These are phyloP conservation scores for Antitrichia curtipendula DNA, from an alignment of 225 moss, liverwort and hornwort species.

Conservation along the genomic window DNA sequence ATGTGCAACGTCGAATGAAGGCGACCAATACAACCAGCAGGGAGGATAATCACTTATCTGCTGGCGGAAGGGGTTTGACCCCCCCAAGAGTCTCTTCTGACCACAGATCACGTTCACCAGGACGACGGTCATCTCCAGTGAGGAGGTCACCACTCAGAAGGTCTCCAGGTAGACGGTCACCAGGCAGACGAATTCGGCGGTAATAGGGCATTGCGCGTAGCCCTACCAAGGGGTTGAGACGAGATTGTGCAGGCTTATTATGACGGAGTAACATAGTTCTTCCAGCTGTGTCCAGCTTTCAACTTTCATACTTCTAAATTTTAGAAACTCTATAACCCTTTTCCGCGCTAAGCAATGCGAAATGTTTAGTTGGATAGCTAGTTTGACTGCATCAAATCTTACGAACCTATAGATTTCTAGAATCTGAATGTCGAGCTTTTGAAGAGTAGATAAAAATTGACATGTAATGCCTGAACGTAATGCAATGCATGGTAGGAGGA, in stretches of 20 bases:
- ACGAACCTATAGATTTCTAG: neutral
- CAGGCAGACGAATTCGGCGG: constrained; percentile 38
- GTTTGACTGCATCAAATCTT: neutral
- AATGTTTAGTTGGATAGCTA: neutral
- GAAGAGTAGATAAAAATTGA: neutral
- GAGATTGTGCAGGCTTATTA: neutral
- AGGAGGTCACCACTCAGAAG: constrained; percentile 3
- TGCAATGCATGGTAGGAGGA: neutral
- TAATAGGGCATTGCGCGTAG: neutral
- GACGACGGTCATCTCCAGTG: neutral
- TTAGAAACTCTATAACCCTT: neutral
- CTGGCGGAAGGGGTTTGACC: constrained; percentile 26
- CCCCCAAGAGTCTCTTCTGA: constrained; percentile 21
- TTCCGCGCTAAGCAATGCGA: neutral
- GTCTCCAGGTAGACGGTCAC: constrained; percentile 2
- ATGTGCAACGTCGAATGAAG: constrained; percentile 51
- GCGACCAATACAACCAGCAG: constrained; percentile 1
- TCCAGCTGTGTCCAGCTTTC: neutral
- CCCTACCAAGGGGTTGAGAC: neutral
- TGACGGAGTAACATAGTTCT: neutral
- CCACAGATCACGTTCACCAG: constrained; percentile 15
- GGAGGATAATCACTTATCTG: constrained; percentile 12
- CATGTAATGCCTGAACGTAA: neutral
- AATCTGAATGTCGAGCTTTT: neutral
- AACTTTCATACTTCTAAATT: neutral